Percentiles rank a stretch among this genome's conserved stretches.
Conservation (phyloP, 306 rosid species). For the Lotus japonicus region DNA sequence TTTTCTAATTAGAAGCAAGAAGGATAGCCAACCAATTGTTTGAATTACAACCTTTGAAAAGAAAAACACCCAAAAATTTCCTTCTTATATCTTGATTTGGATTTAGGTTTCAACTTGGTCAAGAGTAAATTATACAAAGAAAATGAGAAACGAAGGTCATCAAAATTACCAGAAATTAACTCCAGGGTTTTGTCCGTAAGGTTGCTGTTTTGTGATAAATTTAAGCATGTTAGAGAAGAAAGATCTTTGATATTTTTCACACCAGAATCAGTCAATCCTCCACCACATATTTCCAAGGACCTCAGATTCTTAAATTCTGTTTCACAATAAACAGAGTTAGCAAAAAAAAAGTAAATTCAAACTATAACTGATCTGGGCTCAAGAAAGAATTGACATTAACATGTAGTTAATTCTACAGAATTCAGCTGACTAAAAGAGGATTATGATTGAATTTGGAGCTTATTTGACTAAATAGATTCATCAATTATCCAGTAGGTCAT, state of each 20-base stretch:
- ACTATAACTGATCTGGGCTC: neutral
- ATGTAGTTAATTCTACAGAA: neutral
- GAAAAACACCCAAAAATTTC: too few species aligned
- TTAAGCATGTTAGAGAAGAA: slow-evolving; percentile 61
- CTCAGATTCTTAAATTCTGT: slow-evolving; percentile 73
- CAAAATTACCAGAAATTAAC: slow-evolving; percentile 56
- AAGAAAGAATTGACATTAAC: neutral
- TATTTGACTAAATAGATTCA: too few species aligned
- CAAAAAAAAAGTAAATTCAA: neutral
- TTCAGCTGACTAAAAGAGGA: neutral
- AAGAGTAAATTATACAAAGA: neutral
- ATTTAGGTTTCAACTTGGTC: neutral
- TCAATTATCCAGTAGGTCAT: too few species aligned
- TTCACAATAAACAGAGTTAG: neutral
- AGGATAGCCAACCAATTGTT: too few species aligned
- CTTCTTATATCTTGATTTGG: too few species aligned
- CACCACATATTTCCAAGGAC: slow-evolving; percentile 87
- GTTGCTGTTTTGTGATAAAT: slow-evolving; percentile 80
- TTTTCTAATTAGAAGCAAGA: too few species aligned
- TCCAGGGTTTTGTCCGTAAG: slow-evolving; percentile 76
- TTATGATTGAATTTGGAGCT: too few species aligned
- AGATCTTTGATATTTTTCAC: slow-evolving; percentile 69
- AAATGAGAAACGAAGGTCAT: neutral
- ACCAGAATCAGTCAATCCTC: slow-evolving; percentile 84
- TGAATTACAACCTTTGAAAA: too few species aligned